These are phyloP conservation scores for Coniella vitis DNA, from an alignment of 2,329 filamentous ascomycete genomes.

Conservation along the genomic window DNA sequence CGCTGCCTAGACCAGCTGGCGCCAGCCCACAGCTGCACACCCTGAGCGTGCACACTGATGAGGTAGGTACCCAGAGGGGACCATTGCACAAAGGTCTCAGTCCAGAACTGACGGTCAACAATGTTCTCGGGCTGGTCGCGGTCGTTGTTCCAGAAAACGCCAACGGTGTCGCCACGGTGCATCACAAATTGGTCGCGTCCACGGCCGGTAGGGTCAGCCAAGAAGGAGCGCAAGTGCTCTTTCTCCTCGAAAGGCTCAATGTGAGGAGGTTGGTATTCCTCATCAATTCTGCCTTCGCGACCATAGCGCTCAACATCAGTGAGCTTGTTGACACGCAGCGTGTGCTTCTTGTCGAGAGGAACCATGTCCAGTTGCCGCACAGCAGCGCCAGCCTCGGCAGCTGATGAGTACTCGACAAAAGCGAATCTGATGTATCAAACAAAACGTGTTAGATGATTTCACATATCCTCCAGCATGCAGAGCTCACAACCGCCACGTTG, in stretches of 20 bases:
- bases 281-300: conserved; percentile 85
- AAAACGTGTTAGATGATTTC: conserved; percentile 2
- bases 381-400: conserved; percentile 82
- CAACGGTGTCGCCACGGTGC: conserved; percentile 85
- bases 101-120: conserved; percentile 93
- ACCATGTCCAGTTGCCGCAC: conserved; percentile 82
- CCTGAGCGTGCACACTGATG: conserved; percentile 89
- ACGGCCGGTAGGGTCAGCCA: conserved; percentile 71
- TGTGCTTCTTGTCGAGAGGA: conserved; percentile 95
- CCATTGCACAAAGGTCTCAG: conserved; percentile 97
- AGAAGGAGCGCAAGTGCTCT: conserved; percentile 91
- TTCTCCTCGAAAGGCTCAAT: conserved; percentile 83
- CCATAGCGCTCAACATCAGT: conserved; percentile 97
- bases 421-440: conserved; percentile 61
- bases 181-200: conserved; percentile 94
- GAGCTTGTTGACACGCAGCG: conserved; percentile 91
- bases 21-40: conserved; percentile 96
- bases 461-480: too few relatives aligned
- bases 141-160: conserved; percentile 98
- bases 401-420: conserved; percentile 91
- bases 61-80: conserved; percentile 91
- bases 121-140: conserved; percentile 81
- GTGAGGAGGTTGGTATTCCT: conserved; percentile 76
- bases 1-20: conserved; percentile 82
- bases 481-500: not conserved